Conservation (phyloP, 140 eudicot species). For the Cichorium intybus region DNA sequence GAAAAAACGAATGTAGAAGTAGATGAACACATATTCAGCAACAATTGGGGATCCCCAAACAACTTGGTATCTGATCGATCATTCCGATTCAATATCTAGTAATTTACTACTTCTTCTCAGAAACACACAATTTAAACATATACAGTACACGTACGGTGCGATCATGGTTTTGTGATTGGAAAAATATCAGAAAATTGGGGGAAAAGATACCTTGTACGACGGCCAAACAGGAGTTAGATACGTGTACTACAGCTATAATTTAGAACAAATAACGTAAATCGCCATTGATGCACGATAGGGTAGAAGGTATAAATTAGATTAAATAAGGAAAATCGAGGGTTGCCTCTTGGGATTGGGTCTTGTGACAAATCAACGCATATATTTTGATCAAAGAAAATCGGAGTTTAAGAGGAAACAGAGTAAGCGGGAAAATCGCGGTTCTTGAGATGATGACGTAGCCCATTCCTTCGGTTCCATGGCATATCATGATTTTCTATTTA, state of each 20-base stretch:
- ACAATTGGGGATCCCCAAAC: slow-evolving; percentile 13
- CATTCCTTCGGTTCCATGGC: background rate
- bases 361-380: background rate
- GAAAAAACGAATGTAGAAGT: background rate
- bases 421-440: slow-evolving; percentile 29
- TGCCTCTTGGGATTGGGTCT: slow-evolving; percentile 3
- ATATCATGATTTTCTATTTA: background rate
- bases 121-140: background rate
- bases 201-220: slow-evolving; percentile 20
- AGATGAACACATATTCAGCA: background rate
- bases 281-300: slow-evolving; percentile 10
- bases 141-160: background rate
- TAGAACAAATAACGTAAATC: slow-evolving; percentile 10
- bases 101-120: slow-evolving; percentile 1
- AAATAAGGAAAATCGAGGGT: background rate
- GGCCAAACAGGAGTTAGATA: slow-evolving; percentile 13
- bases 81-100: slow-evolving; percentile 4
- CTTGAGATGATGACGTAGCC: slow-evolving; percentile 8
- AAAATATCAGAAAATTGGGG: background rate
- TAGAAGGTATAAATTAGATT: background rate
- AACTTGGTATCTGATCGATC: slow-evolving; percentile 3
- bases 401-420: slow-evolving; percentile 13
- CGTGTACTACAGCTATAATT: slow-evolving; percentile 20
- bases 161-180: background rate
- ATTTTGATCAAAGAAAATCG: slow-evolving; percentile 9